Conservation (phyloP, 306 rosid genomes). For the Castanea mollissima region DNA sequence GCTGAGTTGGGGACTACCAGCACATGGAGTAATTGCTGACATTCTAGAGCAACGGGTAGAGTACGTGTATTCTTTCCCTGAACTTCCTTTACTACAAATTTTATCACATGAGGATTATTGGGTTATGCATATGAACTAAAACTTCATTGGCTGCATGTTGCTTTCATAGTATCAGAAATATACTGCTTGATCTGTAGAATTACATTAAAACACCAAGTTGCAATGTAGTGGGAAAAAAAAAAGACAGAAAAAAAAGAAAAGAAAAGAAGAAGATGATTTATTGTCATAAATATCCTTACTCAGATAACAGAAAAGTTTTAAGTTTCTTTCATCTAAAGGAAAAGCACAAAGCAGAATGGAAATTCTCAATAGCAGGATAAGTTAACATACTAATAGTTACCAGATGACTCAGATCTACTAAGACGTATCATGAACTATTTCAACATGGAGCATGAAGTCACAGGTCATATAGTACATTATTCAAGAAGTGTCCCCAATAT, state of each 20-base stretch:
- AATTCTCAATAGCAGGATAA: background rate
- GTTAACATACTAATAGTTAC: background rate
- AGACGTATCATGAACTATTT: background rate
- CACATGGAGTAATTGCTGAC: too few relatives aligned
- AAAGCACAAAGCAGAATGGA: background rate
- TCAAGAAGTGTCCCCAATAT: conserved; percentile 33
- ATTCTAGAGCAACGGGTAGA: background rate
- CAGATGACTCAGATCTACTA: background rate
- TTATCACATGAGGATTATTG: background rate
- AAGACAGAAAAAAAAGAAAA: too few relatives aligned
- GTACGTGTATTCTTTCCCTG: background rate
- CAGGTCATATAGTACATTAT: background rate
- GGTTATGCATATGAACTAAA: background rate
- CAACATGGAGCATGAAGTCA: background rate
- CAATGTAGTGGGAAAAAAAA: background rate
- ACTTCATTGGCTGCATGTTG: background rate
- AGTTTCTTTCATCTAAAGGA: background rate
- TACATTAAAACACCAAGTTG: background rate
- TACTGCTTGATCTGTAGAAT: background rate
- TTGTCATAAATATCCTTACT: background rate
- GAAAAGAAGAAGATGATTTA: background rate
- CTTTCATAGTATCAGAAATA: background rate
- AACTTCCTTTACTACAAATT: too few relatives aligned
- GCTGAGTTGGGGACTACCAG: too few relatives aligned
- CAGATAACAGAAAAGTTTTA: background rate